A percentile compares a stretch with the other conserved stretches of the same genome.
Conservation (phyloP, 495 filamentous ascomycete genomes). For the Aspergillus baeticus region DNA sequence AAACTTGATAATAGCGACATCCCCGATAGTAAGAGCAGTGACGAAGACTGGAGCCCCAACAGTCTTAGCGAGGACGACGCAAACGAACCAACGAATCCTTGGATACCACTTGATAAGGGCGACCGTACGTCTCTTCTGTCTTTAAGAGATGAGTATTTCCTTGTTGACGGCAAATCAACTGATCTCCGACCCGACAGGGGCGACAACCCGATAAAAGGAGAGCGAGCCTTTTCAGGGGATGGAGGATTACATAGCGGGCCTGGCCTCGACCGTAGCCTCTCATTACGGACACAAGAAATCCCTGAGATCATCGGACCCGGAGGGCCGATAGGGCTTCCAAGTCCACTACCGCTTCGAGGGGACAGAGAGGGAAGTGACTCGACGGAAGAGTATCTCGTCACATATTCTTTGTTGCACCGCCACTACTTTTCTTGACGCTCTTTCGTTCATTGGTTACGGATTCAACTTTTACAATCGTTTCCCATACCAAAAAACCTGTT, state of each 20-base stretch:
- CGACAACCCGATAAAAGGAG: slow-evolving; percentile 26
- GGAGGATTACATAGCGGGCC: slow-evolving; percentile 23
- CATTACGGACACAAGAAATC: slow-evolving; percentile 18
- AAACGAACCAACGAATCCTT: slow-evolving; percentile 17
- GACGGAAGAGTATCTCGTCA: slow-evolving; percentile 19
- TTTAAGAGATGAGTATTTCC: slow-evolving; percentile 31
- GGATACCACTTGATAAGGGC: slow-evolving; percentile 26
- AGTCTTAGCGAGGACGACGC: slow-evolving; percentile 11
- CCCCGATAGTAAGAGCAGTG: not conserved
- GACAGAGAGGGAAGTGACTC: slow-evolving; percentile 21
- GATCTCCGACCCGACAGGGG: slow-evolving; percentile 26
- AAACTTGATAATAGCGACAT: not conserved
- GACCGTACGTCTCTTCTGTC: slow-evolving; percentile 26
- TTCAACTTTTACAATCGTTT: slow-evolving; percentile 12
- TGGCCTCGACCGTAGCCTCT: slow-evolving; percentile 20
- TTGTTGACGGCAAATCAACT: slow-evolving; percentile 32
- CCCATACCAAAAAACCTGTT: not conserved
- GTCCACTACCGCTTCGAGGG: slow-evolving; percentile 1
- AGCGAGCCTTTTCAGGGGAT: slow-evolving; percentile 16
- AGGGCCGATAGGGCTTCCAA: slow-evolving; percentile 1
- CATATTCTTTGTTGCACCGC: slow-evolving; percentile 17
- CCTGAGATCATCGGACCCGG: slow-evolving; percentile 23
- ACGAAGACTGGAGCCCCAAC: slow-evolving; percentile 1
- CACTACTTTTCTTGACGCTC: slow-evolving; percentile 18
- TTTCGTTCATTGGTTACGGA: not conserved